phyloP scores from a whole-genome alignment of 352 stramenopile species.

The Aphanomyces astaci region DNA sequence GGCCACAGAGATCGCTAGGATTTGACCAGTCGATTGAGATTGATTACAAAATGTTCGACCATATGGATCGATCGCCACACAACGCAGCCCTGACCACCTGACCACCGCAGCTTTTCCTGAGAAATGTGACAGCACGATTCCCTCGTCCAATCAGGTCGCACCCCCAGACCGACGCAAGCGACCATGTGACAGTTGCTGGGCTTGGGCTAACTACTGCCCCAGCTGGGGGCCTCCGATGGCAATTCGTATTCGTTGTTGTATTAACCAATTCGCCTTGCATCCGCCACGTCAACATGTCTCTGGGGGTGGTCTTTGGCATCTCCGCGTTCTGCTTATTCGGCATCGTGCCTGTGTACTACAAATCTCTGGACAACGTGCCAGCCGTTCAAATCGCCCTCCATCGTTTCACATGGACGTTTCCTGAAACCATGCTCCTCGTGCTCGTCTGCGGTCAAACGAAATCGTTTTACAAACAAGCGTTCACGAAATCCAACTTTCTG shows the following conservation, averaged over 20 bases:
- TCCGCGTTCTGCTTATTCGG: not conserved
- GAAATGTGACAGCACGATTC: not conserved
- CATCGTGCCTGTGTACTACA: constrained; percentile 7
- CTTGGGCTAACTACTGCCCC: too few species aligned
- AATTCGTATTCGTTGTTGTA: too few species aligned
- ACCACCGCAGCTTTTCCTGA: not conserved
- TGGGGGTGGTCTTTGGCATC: not conserved
- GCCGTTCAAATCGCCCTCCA: constrained; percentile 9
- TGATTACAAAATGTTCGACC: too few species aligned
- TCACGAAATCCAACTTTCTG: not conserved
- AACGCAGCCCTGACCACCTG: not conserved
- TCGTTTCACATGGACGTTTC: constrained; percentile 11
- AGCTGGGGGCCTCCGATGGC: too few species aligned
- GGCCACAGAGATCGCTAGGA: not conserved
- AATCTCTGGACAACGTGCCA: not conserved
- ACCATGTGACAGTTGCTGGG: too few species aligned
- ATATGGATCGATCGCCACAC: not conserved
- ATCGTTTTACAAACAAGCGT: not conserved
- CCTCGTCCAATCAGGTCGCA: not conserved
- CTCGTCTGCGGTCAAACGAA: constrained; percentile 1
- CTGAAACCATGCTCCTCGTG: constrained; percentile 2
- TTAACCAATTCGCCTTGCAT: too few species aligned
- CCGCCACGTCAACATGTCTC: too few species aligned
- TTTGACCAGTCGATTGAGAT: too few species aligned
- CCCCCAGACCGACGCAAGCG: too few species aligned